Evolutionary conservation across 495 filamentous ascomycete species (phyloP).

Genomic region (Aspergillus baeticus): DNA sequence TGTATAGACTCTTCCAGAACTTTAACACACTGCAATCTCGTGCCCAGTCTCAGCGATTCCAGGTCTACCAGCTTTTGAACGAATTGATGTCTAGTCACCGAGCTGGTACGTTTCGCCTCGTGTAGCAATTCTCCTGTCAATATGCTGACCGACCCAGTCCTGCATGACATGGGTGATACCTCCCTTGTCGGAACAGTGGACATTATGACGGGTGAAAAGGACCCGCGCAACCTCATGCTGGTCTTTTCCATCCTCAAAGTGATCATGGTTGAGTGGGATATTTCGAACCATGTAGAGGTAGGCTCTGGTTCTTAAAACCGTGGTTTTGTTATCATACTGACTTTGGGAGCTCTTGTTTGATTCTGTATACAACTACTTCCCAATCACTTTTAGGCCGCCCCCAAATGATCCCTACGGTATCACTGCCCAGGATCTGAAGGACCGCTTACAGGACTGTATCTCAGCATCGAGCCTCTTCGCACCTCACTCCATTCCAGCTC

Average conservation of each 20-base stretch:
- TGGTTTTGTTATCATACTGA: constrained; percentile 24
- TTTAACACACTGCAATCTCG: constrained; percentile 61
- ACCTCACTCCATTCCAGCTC: constrained; percentile 64
- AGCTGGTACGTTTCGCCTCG: constrained; percentile 45
- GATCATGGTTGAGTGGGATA: constrained; percentile 72
- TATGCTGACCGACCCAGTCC: constrained; percentile 32
- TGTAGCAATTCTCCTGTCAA: neutral
- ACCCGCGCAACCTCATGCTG: constrained; percentile 75
- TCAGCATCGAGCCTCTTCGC: constrained; percentile 67
- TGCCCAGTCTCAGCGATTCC: constrained; percentile 60
- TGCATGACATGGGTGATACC: constrained; percentile 55
- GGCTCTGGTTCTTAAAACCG: neutral
- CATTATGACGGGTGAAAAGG: constrained; percentile 73
- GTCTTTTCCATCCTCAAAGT: constrained; percentile 73
- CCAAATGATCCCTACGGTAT: constrained; percentile 75
- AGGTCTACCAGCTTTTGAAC: constrained; percentile 63
- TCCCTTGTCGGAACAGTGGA: constrained; percentile 64
- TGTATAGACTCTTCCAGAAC: constrained; percentile 45
- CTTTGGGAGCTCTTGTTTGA: constrained; percentile 60
- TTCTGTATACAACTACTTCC: constrained; percentile 75
- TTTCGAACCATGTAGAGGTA: constrained; percentile 62
- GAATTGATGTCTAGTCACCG: constrained; percentile 65
- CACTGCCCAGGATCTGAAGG: constrained; percentile 70
- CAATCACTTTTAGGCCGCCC: constrained; percentile 73
- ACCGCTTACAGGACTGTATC: constrained; percentile 68